phyloP scores from a whole-genome alignment of 2,329 filamentous ascomycete species.

The Fusarium nygamai region DNA sequence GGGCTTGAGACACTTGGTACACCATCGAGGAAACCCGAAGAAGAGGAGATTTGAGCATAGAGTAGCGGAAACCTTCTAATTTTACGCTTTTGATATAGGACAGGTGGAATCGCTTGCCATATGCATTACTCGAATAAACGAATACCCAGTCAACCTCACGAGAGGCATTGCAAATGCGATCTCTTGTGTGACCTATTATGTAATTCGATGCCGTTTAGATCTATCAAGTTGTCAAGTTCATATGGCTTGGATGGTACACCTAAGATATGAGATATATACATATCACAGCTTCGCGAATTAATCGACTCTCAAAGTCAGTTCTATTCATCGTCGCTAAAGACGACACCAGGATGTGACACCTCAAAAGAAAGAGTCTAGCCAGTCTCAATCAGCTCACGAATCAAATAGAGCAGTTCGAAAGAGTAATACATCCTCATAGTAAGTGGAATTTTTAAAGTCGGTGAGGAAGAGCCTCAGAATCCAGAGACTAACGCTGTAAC shows the following conservation, averaged over 20 bases:
- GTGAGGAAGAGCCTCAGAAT: background rate
- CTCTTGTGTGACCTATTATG: rapidly evolving
- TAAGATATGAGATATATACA: background rate
- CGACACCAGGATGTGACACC: no score
- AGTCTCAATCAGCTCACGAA: no score
- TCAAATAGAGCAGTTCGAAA: no score
- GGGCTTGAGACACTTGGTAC: slow-evolving; percentile 51
- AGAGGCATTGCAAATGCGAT: background rate
- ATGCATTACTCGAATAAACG: background rate
- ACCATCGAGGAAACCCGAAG: slow-evolving; percentile 38
- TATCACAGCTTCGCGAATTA: background rate
- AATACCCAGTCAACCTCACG: background rate
- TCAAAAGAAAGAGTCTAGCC: no score
- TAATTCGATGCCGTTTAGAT: background rate
- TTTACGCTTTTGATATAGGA: background rate
- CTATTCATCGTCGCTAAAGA: background rate
- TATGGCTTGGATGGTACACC: rapidly evolving
- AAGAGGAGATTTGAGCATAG: slow-evolving; percentile 26
- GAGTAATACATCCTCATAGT: no score
- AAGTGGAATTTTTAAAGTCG: background rate
- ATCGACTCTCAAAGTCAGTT: background rate
- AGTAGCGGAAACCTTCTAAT: background rate
- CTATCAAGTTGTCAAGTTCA: background rate
- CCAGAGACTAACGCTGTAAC: background rate
- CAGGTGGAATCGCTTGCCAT: background rate